Evolutionary conservation across 441 rosid genomes (phyloP).

Genomic region (Sinapis alba): DNA sequence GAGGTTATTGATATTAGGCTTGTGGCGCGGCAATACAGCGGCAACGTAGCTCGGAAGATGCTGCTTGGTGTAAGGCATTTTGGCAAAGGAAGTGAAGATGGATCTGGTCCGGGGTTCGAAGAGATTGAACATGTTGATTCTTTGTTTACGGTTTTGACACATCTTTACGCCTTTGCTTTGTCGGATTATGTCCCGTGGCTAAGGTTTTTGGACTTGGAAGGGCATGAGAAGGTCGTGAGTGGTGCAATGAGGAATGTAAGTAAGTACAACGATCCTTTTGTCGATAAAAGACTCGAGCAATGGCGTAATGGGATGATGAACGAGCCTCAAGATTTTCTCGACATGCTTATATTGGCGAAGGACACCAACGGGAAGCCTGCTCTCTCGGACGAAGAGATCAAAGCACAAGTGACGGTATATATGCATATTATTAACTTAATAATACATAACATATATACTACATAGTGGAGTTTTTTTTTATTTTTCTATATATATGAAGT

Average conservation of each 20-base stretch:
- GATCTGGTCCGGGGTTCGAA: conserved; percentile 51
- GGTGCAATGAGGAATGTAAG: conserved; percentile 26
- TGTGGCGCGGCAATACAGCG: conserved; percentile 44
- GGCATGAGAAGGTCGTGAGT: conserved; percentile 51
- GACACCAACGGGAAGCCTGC: conserved; percentile 43
- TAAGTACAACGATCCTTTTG: conserved; percentile 54
- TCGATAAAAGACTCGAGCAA: conserved; percentile 50
- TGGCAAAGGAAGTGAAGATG: conserved; percentile 45
- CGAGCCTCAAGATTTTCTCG: conserved; percentile 53
- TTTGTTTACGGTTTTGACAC: conserved; percentile 39
- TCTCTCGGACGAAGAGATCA: conserved; percentile 51
- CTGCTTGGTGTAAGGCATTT: conserved; percentile 48
- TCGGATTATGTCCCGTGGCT: conserved; percentile 63
- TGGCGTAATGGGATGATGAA: conserved; percentile 36
- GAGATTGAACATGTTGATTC: conserved; percentile 56
- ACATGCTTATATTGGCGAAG: conserved; percentile 43
- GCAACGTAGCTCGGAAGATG: conserved; percentile 52
- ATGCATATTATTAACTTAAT: neutral
- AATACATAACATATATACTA: neutral
- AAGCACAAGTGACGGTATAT: conserved; percentile 54
- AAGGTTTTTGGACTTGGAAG: conserved; percentile 57
- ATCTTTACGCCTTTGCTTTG: conserved; percentile 48
- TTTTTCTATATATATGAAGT: no score
- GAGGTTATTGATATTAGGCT: conserved; percentile 42
- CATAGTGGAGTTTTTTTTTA: neutral